These are phyloP conservation scores for Didymellaceae sp. DNA, from an alignment of 2,329 filamentous ascomycete species.

Conservation along the genomic window DNA sequence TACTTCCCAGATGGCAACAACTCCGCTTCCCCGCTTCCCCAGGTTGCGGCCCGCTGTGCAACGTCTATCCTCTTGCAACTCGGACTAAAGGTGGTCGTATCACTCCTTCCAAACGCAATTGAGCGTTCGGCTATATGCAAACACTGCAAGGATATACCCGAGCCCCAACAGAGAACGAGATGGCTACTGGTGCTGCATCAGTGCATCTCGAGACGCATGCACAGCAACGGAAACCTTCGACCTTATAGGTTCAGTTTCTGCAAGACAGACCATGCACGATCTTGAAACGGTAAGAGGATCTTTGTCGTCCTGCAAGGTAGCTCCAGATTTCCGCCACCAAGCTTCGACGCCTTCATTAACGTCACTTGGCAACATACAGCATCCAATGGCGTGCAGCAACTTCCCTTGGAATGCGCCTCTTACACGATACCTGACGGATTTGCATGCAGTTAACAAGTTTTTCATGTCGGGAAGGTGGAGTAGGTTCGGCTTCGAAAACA, in stretches of 20 bases:
- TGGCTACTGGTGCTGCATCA: not conserved
- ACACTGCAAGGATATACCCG: slow-evolving; percentile 1
- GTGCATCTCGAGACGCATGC: not conserved
- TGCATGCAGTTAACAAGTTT: not conserved
- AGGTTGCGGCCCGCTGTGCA: not conserved
- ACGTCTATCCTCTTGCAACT: not conserved
- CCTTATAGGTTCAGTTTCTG: not conserved
- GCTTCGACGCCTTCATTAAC: no score
- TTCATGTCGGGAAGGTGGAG: no score
- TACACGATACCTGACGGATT: not conserved
- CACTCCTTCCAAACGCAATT: not conserved
- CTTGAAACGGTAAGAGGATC: not conserved
- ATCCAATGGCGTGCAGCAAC: no score
- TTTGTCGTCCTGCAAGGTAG: not conserved
- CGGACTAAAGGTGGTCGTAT: not conserved
- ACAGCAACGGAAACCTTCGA: not conserved
- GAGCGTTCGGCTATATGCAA: slow-evolving; percentile 1
- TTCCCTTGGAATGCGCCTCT: no score
- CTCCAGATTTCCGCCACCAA: not conserved
- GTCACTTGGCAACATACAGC: no score
- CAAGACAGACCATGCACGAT: not conserved
- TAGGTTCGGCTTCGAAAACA: no score
- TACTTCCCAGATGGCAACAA: not conserved
- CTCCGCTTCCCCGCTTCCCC: slow-evolving; percentile 5
- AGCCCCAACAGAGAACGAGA: not conserved